phyloP scores from a whole-genome alignment of 345 rosid species.

The Eucalyptus curtisii region DNA sequence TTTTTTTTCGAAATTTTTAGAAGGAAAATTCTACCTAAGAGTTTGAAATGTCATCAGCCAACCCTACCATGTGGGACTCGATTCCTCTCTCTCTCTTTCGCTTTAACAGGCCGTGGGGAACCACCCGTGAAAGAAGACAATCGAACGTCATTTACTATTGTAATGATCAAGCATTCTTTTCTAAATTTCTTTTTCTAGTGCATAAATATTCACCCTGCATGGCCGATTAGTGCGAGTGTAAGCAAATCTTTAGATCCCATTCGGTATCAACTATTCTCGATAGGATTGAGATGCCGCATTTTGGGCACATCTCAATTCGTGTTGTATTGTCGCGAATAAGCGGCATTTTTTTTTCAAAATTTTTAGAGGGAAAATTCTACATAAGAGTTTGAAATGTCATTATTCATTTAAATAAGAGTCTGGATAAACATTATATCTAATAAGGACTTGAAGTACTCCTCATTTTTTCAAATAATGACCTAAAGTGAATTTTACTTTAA shows the following conservation, averaged over 20 bases:
- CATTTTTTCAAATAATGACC: no score
- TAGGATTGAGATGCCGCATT: background rate
- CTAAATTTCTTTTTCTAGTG: no score
- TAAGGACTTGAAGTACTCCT: no score
- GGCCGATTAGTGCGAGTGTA: background rate
- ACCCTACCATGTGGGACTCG: background rate
- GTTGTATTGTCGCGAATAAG: background rate
- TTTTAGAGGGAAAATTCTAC: no score
- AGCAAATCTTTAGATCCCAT: background rate
- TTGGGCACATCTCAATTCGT: background rate
- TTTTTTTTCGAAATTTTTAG: no score
- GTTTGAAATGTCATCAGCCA: background rate
- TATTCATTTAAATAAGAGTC: no score
- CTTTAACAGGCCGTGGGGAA: background rate
- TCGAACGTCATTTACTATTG: background rate
- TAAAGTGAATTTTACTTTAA: no score
- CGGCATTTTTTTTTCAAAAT: background rate
- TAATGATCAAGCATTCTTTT: background rate
- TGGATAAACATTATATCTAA: no score
- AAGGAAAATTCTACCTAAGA: no score
- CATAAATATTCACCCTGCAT: background rate
- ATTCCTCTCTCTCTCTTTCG: background rate
- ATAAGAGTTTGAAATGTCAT: no score
- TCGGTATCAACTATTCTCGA: background rate
- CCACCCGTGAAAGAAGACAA: background rate